Conservation (phyloP, 805 yeast genomes). For the Kregervanrija fluxuum region DNA sequence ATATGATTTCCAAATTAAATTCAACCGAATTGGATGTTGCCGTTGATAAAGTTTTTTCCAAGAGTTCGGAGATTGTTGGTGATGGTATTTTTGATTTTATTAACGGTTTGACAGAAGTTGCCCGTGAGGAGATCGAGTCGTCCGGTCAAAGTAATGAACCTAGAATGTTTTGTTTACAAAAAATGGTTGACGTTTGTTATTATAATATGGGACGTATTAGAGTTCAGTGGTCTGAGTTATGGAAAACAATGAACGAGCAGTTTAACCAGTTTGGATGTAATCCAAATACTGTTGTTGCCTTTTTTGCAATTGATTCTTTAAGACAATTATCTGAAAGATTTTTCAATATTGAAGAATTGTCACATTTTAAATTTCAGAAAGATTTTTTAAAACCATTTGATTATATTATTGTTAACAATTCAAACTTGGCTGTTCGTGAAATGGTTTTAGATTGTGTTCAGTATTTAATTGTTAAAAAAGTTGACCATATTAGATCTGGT, state of each 20-base stretch:
- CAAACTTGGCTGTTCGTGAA: constrained; percentile 65
- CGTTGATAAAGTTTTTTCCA: constrained; percentile 81
- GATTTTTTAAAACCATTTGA: constrained; percentile 91
- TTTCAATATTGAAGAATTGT: constrained; percentile 85
- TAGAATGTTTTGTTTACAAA: constrained; percentile 85
- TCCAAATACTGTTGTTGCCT: constrained; percentile 64
- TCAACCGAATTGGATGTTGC: constrained; percentile 69
- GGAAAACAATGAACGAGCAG: constrained; percentile 89
- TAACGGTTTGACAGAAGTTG: constrained; percentile 76
- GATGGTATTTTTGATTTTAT: constrained; percentile 84
- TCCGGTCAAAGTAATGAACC: constrained; percentile 79
- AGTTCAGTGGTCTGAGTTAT: constrained; percentile 91
- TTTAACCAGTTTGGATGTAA: constrained; percentile 83
- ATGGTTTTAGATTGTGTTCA: constrained; percentile 86
- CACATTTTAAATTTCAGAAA: constrained; percentile 92
- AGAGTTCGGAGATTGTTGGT: constrained; percentile 72
- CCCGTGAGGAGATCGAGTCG: constrained; percentile 84
- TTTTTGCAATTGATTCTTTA: constrained; percentile 89
- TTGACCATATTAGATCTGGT: constrained; percentile 76
- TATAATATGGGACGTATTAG: constrained; percentile 95
- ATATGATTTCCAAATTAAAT: constrained; percentile 48
- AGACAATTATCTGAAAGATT: constrained; percentile 91
- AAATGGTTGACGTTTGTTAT: constrained; percentile 94
- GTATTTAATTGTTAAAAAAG: constrained; percentile 75
- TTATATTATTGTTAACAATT: constrained; percentile 63